Percentiles rank a stretch among this genome's conserved stretches.
phyloP scores from a whole-genome alignment of 1,284 basidiomycete species.

The Cerioporus squamosus region DNA sequence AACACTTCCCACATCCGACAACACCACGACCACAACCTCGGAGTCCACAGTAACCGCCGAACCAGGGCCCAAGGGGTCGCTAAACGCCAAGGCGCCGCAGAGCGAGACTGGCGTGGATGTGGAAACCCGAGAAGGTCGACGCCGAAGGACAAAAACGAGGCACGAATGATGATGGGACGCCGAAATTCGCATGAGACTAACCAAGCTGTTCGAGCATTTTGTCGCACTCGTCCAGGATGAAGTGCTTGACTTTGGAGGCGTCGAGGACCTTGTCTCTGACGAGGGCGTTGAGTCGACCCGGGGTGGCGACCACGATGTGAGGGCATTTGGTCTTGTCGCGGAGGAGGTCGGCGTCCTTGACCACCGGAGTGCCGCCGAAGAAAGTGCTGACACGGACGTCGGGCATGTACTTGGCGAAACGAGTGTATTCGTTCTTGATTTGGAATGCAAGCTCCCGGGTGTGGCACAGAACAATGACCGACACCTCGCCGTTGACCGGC shows the following conservation, averaged over 20 bases:
- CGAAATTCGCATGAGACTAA: conserved; percentile 82
- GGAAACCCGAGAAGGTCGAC: conserved; percentile 37
- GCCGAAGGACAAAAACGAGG: conserved; percentile 37
- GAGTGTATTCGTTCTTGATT: conserved; percentile 99
- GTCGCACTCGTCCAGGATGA: conserved; percentile 99
- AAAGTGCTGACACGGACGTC: conserved; percentile 97
- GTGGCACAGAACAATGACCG: conserved; percentile 97
- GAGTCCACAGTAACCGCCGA: conserved; percentile 21
- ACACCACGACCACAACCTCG: conserved; percentile 15
- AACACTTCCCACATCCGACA: conserved; percentile 2
- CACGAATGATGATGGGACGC: conserved; percentile 31
- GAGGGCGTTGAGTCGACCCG: conserved; percentile 93
- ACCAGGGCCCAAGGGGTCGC: conserved; percentile 34
- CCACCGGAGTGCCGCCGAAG: conserved; percentile 96
- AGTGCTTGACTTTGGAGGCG: conserved; percentile 95
- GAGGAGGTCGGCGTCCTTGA: conserved; percentile 92
- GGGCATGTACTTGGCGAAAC: conserved; percentile 99
- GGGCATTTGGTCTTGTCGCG: conserved; percentile 98
- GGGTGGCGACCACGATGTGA: conserved; percentile 98
- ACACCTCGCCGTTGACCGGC: conserved; percentile 97
- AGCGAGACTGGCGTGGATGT: conserved; percentile 59
- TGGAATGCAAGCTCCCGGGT: conserved; percentile 99
- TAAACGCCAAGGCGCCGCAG: conserved; percentile 52
- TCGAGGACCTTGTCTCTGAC: conserved; percentile 93
- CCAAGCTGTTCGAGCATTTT: conserved; percentile 99